Base-by-base conservation (phyloP, 768 basidiomycete species). In the Trametes coccinea region DNA sequence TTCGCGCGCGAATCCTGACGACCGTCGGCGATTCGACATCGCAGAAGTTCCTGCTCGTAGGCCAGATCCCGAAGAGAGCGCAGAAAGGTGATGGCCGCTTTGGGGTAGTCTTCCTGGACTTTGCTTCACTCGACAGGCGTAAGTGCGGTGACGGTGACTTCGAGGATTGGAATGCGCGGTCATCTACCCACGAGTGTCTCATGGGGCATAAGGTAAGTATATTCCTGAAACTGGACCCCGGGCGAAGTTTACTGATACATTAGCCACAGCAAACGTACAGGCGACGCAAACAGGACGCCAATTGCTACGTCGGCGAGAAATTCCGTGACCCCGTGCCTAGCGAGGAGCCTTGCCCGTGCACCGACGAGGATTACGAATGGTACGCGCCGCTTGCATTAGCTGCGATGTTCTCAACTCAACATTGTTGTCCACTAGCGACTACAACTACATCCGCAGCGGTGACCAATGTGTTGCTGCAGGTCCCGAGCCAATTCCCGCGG, bases 11-110 rank as follows among this genome's bases (percentile, higher is more conserved):
- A 7, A 85, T 85, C 0, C 77, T 99, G n/a, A 87, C 90, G 44
- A 97, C 94, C 3, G 83, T 98, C 5, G 92, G 93, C 0, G 97
- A 99, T 67, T 93, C 93, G 11, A 98, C 97, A 0, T 95, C 93
- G 0, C 96, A 97, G 71, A 98, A 96, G 74, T 98, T 98, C 78
- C 71, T 98, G 8, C 79, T 99, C 7, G 80, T 97, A 29, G 97
- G 90, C 4, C 87, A 89, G 61, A 80, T 94, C 11, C 77, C 84
- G 2, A 83, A 87, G 22, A 74, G 79, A 11, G 86, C 92, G 54
- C 78, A 84, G 66, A 77, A 72, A 31, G 76, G 75, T 0, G 71
- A 80, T 1, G 87, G 87, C 9, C 81, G 84, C 0, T 87, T 89
- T 62, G 92, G 85, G 1, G 75, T 88, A 11, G 81, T 97, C 34